phyloP scores from a whole-genome alignment of 148 eudicot genomes.

The Silene conica region DNA sequence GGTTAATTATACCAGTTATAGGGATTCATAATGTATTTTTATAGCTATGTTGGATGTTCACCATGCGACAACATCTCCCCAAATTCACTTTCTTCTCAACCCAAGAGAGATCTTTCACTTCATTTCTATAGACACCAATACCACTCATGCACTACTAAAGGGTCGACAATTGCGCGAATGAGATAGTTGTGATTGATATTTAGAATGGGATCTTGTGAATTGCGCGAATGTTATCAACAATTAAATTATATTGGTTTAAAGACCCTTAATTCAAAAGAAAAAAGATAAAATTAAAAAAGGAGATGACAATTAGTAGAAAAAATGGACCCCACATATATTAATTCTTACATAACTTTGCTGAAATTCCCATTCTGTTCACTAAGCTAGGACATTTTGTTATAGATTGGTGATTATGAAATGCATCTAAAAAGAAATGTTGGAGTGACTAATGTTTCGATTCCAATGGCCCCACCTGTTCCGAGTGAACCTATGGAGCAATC shows the following conservation, averaged over 20 bases:
- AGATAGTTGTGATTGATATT: too few species aligned
- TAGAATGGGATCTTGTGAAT: background rate
- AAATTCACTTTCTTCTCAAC: background rate
- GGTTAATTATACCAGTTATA: background rate
- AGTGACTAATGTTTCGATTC: slow-evolving; percentile 36
- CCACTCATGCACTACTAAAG: too few species aligned
- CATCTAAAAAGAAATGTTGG: slow-evolving; percentile 77
- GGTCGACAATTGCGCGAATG: too few species aligned
- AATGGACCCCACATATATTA: too few species aligned
- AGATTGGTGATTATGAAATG: slow-evolving; percentile 93
- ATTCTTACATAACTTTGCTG: too few species aligned
- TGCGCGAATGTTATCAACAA: background rate
- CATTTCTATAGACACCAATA: background rate
- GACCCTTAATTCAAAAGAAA: too few species aligned
- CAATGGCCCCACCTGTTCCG: slow-evolving; percentile 52
- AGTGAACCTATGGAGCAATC: slow-evolving; percentile 50
- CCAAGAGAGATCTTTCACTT: too few species aligned
- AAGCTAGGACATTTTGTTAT: slow-evolving; percentile 15
- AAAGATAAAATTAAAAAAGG: too few species aligned
- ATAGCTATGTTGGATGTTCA: background rate
- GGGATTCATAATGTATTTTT: too few species aligned
- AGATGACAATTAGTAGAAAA: background rate
- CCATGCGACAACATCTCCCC: background rate
- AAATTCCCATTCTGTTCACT: background rate
- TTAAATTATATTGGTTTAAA: too few species aligned